Percentiles rank a stretch among this genome's conserved stretches.
phyloP scores from a whole-genome alignment of 352 stramenopile species.

The Globisporangium nagaii region DNA sequence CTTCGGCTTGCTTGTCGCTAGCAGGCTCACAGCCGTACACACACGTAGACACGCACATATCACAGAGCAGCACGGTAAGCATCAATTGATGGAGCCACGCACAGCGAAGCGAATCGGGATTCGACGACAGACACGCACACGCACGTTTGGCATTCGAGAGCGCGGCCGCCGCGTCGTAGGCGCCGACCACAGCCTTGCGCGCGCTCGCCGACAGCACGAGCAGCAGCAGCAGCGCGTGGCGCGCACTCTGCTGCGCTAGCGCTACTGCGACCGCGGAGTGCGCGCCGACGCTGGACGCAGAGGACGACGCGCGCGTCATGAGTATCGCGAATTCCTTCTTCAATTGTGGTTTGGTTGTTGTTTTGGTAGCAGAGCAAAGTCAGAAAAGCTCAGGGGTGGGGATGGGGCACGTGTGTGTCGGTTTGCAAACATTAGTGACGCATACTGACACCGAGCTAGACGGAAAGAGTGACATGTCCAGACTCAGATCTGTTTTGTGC shows the following conservation, averaged over 20 bases:
- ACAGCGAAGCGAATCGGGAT: not conserved
- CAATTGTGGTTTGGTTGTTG: not conserved
- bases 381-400: constrained; percentile 4
- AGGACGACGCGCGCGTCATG: not conserved
- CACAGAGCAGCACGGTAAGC: too few relatives aligned
- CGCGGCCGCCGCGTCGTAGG: constrained; percentile 10
- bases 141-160: constrained; percentile 9
- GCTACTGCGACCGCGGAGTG: too few relatives aligned
- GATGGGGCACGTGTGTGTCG: too few relatives aligned
- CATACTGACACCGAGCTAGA: too few relatives aligned
- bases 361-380: not conserved
- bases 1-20: constrained; percentile 15
- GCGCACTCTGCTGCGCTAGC: not conserved
- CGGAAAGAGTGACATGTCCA: not conserved
- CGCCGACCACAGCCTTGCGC: constrained; percentile 18
- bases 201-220: constrained; percentile 22
- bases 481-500: too few relatives aligned
- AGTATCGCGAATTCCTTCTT: not conserved
- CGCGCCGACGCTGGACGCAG: not conserved
- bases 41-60: constrained; percentile 3
- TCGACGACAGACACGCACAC: too few relatives aligned
- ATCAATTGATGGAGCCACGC: not conserved
- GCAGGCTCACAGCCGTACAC: not conserved
- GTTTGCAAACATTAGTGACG: too few relatives aligned
- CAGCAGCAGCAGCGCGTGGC: constrained; percentile 22